Conservation (phyloP, 495 filamentous ascomycete species). For the Talaromyces adpressus region DNA sequence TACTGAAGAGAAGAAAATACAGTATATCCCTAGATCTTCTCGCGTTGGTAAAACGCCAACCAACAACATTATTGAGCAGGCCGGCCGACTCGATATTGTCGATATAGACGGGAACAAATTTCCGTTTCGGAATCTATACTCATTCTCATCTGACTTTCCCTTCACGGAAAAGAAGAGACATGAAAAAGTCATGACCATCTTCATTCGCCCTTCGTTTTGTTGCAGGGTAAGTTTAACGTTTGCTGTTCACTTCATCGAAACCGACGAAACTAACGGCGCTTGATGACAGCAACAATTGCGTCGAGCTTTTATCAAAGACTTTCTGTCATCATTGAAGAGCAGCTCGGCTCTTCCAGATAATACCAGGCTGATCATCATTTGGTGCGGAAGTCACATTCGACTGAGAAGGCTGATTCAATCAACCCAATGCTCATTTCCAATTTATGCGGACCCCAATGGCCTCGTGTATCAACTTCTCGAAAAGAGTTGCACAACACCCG, state of each 20-base stretch:
- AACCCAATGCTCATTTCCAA: constrained; percentile 66
- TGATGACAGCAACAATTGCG: neutral
- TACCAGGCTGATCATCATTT: constrained; percentile 66
- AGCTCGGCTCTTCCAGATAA: constrained; percentile 36
- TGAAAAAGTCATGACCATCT: neutral
- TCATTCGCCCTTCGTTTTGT: neutral
- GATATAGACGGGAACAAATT: constrained; percentile 1
- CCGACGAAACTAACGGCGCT: neutral
- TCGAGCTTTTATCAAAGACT: neutral
- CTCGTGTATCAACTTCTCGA: constrained; percentile 64
- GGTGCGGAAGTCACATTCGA: constrained; percentile 68
- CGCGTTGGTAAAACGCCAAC: neutral
- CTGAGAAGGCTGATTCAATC: constrained; percentile 60
- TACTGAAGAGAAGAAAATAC: neutral
- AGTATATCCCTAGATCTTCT: neutral
- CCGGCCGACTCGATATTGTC: neutral
- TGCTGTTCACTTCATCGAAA: neutral
- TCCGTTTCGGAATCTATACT: constrained; percentile 2
- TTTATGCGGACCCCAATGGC: constrained; percentile 70
- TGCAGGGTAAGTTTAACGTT: neutral
- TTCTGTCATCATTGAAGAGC: neutral
- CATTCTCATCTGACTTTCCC: neutral
- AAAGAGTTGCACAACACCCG: constrained; percentile 49
- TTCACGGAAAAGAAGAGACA: neutral
- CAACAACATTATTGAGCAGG: neutral